Conservation (phyloP, 164 flowering plant species). For the Nymphaea colorata region DNA sequence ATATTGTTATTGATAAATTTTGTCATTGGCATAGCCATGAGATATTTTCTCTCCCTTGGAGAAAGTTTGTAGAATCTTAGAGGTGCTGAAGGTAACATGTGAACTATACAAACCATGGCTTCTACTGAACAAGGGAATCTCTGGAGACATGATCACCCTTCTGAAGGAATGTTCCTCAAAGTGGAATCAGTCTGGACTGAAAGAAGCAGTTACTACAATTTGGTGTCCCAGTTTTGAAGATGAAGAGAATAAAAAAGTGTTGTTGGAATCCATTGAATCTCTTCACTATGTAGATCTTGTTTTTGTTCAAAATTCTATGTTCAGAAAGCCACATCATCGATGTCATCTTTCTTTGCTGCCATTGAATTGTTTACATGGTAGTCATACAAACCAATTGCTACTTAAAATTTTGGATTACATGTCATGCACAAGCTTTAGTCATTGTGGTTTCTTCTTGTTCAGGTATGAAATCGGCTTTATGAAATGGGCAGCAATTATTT, state of each 20-base stretch:
- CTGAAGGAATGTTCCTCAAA: conserved; percentile 43
- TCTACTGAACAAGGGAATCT: conserved; percentile 19
- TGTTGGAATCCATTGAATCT: conserved; percentile 43
- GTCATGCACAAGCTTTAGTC: background rate
- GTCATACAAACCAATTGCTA: background rate
- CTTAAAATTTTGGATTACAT: background rate
- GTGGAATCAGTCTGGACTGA: conserved; percentile 68
- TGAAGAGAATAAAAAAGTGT: conserved; percentile 12
- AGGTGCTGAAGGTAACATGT: conserved; percentile 42
- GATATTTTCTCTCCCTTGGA: conserved; percentile 54
- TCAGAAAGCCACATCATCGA: conserved; percentile 17
- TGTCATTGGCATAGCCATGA: conserved; percentile 36
- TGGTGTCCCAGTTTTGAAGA: conserved; percentile 12
- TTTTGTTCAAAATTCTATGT: conserved; percentile 23
- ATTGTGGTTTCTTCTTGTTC: conserved; percentile 3
- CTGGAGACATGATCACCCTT: conserved; percentile 16
- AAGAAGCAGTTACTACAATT: conserved; percentile 42
- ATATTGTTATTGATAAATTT: background rate
- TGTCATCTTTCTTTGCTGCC: conserved; percentile 52
- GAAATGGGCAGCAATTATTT: conserved; percentile 62
- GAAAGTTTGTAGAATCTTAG: conserved; percentile 60
- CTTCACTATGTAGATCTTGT: conserved; percentile 34
- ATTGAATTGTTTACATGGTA: conserved; percentile 44
- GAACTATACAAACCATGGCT: conserved; percentile 73
- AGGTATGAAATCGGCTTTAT: conserved; percentile 47